Base-by-base conservation (phyloP, 257 asterid genomes). In the Penstemon newberryi region DNA sequence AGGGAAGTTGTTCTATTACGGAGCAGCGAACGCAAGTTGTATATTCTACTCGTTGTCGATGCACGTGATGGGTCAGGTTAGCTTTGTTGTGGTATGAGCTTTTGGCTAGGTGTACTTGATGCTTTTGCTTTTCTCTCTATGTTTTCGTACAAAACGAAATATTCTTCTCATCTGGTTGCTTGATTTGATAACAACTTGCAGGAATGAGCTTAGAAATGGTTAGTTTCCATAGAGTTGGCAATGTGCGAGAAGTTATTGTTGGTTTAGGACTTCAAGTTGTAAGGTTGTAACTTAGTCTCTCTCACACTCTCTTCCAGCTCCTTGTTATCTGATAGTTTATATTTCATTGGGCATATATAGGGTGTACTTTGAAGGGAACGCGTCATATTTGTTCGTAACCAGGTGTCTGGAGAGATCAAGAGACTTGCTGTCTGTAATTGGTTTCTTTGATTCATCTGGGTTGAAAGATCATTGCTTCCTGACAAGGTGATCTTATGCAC, bases 51-150 rank as follows among this genome's bases (percentile, higher is more conserved):
- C 36, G n/a, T 75, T 70, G 67, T 56, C 11, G 69, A 76, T 50
- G 70, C 80, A 67, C 65, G 79, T 70, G 77, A 77, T 77, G 82
- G 85, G 80, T 75, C 87, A 83, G 92, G 89, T 86, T 83, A 83
- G 91, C 84, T 83, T 79, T 75, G 71, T 73, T 78, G 81, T 83
- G 89, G 87, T 83, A 81, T 77, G 91, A 83, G 73, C 85, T 71
- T 64, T 79, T 73, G 75, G 58, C 63, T 60, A 61, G 70, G 71
- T 66, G 66, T 58, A 67, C 59, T 67, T 68, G 60, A 39, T 65
- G 65, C 66, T 11, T 40, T 59, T 69, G 52, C 45, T 77, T 69
- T 5, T 54, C 49, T 64, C 71, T 57, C 4, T 61, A 13, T 66
- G 33, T 44, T 41, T 65, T 37, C 41, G 8, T 37, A 19, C 49